A percentile compares a stretch with the other conserved stretches of the same genome.
These are phyloP conservation scores for Solanum chacoense DNA, from an alignment of 305 asterid species.

Conservation along the genomic window DNA sequence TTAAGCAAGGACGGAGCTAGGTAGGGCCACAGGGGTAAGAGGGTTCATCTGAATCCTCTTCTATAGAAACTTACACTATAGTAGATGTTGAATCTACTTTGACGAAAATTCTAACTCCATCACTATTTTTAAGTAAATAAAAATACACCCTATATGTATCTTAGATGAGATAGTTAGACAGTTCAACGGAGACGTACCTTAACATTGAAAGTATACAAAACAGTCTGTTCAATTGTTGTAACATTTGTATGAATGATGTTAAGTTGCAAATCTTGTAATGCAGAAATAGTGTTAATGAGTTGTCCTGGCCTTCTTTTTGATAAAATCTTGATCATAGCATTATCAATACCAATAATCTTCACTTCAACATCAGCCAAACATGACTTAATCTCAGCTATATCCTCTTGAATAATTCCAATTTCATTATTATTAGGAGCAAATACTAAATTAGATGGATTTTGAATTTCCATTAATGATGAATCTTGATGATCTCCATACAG, in stretches of 20 bases:
- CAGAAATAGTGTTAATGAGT: constrained; percentile 62
- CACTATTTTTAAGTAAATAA: background rate
- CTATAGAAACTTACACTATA: too few relatives aligned
- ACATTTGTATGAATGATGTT: constrained; percentile 74
- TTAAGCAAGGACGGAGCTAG: background rate
- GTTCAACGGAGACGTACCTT: constrained; percentile 36
- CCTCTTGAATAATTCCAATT: constrained; percentile 37
- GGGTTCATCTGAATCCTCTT: background rate
- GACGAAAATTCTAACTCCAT: too few relatives aligned
- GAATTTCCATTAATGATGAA: constrained; percentile 6
- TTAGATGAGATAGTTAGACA: background rate
- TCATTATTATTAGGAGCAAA: constrained; percentile 18
- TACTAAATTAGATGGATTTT: constrained; percentile 19
- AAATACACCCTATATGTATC: too few relatives aligned
- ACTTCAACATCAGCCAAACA: constrained; percentile 84
- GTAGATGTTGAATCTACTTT: background rate
- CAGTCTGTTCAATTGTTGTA: constrained; percentile 87
- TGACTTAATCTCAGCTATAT: constrained; percentile 77
- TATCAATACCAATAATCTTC: constrained; percentile 62
- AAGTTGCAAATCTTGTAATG: constrained; percentile 88
- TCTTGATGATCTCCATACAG: constrained; percentile 43
- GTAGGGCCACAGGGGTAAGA: background rate
- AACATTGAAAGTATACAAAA: constrained; percentile 85
- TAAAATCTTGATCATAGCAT: constrained; percentile 63
- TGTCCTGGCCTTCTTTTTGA: constrained; percentile 77